phyloP scores from a whole-genome alignment of 75 land plant species.

The Cupressus sempervirens region DNA sequence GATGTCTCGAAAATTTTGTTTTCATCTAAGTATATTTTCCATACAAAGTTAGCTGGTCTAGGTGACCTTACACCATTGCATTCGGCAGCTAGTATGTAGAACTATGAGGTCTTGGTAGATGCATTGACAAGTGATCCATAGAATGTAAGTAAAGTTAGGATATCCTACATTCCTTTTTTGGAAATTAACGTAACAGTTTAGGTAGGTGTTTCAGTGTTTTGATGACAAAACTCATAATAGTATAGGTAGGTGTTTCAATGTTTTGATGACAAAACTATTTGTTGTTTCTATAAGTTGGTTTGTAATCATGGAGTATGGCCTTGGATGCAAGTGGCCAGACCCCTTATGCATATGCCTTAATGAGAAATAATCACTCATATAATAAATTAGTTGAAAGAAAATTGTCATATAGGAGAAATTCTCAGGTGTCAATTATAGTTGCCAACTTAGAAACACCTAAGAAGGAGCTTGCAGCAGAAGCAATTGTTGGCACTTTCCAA shows the following conservation, averaged over 20 bases:
- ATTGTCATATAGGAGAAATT: conserved; percentile 34
- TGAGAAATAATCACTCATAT: conserved; percentile 46
- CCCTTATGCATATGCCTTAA: conserved; percentile 51
- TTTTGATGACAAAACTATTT: background rate
- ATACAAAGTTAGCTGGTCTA: conserved; percentile 63
- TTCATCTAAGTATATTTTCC: conserved; percentile 33
- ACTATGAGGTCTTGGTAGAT: conserved; percentile 67
- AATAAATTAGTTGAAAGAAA: conserved; percentile 51
- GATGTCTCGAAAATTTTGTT: conserved; percentile 6
- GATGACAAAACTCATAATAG: no score
- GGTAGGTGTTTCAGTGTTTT: no score
- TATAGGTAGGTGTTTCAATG: background rate
- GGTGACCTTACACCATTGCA: conserved; percentile 85
- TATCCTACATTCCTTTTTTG: background rate
- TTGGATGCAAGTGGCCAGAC: conserved; percentile 54
- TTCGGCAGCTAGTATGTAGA: conserved; percentile 71
- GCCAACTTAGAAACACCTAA: conserved; percentile 4
- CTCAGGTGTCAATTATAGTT: conserved; percentile 41
- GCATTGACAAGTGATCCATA: conserved; percentile 80
- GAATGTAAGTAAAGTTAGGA: conserved; percentile 42
- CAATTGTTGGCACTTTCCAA: background rate
- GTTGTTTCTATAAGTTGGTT: conserved; percentile 51
- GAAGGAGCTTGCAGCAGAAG: conserved; percentile 7
- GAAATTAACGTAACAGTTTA: background rate
- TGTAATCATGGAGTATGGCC: conserved; percentile 54